These are phyloP conservation scores for Annulohypoxylon truncatum DNA, from an alignment of 2,329 filamentous ascomycete genomes.

Conservation along the genomic window DNA sequence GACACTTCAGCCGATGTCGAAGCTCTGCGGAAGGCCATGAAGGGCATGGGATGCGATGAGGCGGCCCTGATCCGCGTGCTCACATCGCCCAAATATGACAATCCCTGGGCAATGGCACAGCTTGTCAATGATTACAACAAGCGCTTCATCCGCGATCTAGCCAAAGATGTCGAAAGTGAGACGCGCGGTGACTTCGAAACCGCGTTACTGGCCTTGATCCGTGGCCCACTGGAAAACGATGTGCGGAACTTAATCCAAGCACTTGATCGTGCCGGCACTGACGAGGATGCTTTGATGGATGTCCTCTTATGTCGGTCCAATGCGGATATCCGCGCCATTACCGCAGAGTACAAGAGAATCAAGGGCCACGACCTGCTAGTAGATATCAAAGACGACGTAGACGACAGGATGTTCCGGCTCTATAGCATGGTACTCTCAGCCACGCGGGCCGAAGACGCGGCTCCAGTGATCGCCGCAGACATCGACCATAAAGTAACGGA, in stretches of 20 bases:
- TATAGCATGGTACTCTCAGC: slow-evolving; percentile 52
- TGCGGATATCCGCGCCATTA: slow-evolving; percentile 52
- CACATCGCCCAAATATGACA: slow-evolving; percentile 48
- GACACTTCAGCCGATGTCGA: slow-evolving; percentile 50
- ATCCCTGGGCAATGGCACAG: slow-evolving; percentile 51
- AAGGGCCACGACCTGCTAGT: slow-evolving; percentile 47
- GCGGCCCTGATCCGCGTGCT: slow-evolving; percentile 48
- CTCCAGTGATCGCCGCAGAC: slow-evolving; percentile 44
- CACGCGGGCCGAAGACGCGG: slow-evolving; percentile 46
- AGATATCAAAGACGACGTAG: slow-evolving; percentile 51
- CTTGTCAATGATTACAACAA: slow-evolving; percentile 50
- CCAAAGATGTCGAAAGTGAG: slow-evolving; percentile 52
- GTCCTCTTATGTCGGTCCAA: slow-evolving; percentile 53
- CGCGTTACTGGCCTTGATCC: slow-evolving; percentile 48
- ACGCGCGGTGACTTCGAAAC: slow-evolving; percentile 50
- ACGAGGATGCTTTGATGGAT: slow-evolving; percentile 52
- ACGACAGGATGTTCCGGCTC: slow-evolving; percentile 48
- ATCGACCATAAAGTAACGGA: slow-evolving; percentile 52
- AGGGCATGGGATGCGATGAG: slow-evolving; percentile 53
- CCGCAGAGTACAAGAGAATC: slow-evolving; percentile 47
- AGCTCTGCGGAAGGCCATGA: slow-evolving; percentile 51
- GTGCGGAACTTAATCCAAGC: slow-evolving; percentile 48
- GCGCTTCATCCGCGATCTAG: slow-evolving; percentile 51
- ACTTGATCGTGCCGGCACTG: slow-evolving; percentile 49
- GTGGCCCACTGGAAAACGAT: slow-evolving; percentile 51